A percentile compares a stretch with the other conserved stretches of the same genome.
Conservation (phyloP, 208 protist genomes). For the Kentomonas sorsogonicus region DNA sequence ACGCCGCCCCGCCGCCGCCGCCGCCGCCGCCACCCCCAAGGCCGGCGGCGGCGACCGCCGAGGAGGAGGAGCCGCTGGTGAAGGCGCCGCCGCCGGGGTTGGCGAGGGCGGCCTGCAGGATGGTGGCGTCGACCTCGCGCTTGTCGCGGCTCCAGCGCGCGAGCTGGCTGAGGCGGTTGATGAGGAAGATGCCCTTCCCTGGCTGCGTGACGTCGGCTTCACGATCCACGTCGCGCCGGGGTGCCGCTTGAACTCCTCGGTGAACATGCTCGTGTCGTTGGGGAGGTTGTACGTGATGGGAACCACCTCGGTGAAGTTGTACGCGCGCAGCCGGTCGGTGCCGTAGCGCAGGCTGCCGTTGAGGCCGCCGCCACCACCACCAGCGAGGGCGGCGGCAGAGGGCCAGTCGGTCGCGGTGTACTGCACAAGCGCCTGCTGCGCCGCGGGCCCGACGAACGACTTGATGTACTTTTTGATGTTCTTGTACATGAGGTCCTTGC, state of each 20-base stretch:
- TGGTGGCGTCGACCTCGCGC: slow-evolving; percentile 40
- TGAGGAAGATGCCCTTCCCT: slow-evolving; percentile 96
- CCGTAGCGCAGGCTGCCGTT: too few relatives aligned
- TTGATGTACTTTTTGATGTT: slow-evolving; percentile 92
- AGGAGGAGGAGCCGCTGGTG: not conserved
- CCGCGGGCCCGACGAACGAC: slow-evolving; percentile 24
- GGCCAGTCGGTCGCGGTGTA: slow-evolving; percentile 38
- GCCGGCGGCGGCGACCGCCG: not conserved
- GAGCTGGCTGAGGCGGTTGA: slow-evolving; percentile 89
- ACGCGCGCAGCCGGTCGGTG: slow-evolving; percentile 14
- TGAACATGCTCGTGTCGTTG: slow-evolving; percentile 92
- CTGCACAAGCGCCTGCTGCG: slow-evolving; percentile 30
- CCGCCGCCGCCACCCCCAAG: too few relatives aligned
- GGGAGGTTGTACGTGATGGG: slow-evolving; percentile 93
- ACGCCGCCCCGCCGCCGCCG: not conserved
- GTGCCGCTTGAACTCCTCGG: slow-evolving; percentile 90
- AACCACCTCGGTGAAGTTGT: slow-evolving; percentile 78
- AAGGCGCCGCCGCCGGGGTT: not conserved
- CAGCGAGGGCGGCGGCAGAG: slow-evolving; percentile 7
- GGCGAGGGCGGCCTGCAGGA: not conserved
- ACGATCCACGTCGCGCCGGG: slow-evolving; percentile 92
- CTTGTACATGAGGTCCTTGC: slow-evolving; percentile 97
- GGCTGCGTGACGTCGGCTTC: slow-evolving; percentile 90
- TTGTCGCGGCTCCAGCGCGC: slow-evolving; percentile 71
- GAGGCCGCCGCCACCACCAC: not conserved